These are phyloP conservation scores for Apiotrichum mycotoxinovorans DNA, from an alignment of 1,284 basidiomycete genomes.

Conservation along the genomic window DNA sequence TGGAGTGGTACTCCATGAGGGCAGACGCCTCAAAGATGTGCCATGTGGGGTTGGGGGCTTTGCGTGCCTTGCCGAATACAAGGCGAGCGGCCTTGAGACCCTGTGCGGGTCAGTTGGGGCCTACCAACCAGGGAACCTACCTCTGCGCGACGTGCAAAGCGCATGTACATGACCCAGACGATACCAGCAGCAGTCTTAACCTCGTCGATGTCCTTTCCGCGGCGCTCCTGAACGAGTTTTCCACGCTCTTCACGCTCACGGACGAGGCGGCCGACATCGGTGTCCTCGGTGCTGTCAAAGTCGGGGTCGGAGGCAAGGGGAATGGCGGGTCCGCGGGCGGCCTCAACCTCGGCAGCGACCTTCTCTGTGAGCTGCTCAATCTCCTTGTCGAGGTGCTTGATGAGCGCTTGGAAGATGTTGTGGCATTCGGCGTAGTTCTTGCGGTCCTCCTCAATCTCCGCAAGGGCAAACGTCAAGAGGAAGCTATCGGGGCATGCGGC, in stretches of 20 bases:
- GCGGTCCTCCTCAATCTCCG: conserved; percentile 73
- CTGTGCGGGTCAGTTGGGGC: conserved; percentile 28
- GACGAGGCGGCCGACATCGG: conserved; percentile 55
- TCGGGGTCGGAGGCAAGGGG: conserved; percentile 38
- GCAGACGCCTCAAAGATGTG: conserved; percentile 91
- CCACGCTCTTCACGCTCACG: conserved; percentile 63
- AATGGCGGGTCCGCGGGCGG: conserved; percentile 49
- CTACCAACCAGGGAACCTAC: conserved; percentile 36
- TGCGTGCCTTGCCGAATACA: conserved; percentile 79
- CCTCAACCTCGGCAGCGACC: conserved; percentile 53
- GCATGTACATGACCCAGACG: conserved; percentile 81
- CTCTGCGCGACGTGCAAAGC: conserved; percentile 80
- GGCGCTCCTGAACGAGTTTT: conserved; percentile 47
- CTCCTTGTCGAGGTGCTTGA: conserved; percentile 65
- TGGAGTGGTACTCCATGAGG: conserved; percentile 92
- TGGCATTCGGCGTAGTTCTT: conserved; percentile 67
- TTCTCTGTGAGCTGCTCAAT: conserved; percentile 65
- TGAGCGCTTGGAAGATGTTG: conserved; percentile 65
- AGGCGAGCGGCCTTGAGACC: conserved; percentile 72
- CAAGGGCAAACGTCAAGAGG: conserved; percentile 81
- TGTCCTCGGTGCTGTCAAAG: conserved; percentile 25
- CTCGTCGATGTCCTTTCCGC: conserved; percentile 54
- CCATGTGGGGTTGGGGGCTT: conserved; percentile 82
- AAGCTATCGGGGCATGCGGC: conserved; percentile 86
- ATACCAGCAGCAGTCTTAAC: conserved; percentile 53